These are phyloP conservation scores for Barnettozyma sp. DNA, from an alignment of 805 yeast genomes.

Conservation along the genomic window DNA sequence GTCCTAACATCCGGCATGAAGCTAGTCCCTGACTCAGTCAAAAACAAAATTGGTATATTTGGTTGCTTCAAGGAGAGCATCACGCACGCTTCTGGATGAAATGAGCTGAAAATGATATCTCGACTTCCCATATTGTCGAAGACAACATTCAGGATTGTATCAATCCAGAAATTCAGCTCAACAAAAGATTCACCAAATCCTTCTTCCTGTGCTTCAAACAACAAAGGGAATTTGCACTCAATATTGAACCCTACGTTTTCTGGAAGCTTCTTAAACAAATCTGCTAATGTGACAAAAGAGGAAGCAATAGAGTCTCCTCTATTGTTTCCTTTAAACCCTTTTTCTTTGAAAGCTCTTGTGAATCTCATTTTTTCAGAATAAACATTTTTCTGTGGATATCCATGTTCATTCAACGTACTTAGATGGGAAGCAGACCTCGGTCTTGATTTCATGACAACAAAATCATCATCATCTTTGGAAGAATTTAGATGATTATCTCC, in stretches of 20 bases:
- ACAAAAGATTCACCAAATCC: slow-evolving; percentile 79
- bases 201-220: slow-evolving; percentile 85
- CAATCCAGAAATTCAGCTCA: slow-evolving; percentile 83
- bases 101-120: slow-evolving; percentile 84
- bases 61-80: slow-evolving; percentile 88
- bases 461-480: slow-evolving; percentile 26
- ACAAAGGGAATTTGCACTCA: slow-evolving; percentile 92
- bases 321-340: slow-evolving; percentile 88
- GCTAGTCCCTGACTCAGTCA: slow-evolving; percentile 83
- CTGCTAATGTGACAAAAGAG: slow-evolving; percentile 81
- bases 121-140: slow-evolving; percentile 74
- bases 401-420: slow-evolving; percentile 3
- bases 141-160: slow-evolving; percentile 72
- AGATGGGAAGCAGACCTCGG: slow-evolving; percentile 22
- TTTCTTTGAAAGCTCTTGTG: slow-evolving; percentile 81
- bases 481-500: slow-evolving; percentile 4
- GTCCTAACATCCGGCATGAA: slow-evolving; percentile 90
- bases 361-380: slow-evolving; percentile 61
- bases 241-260: slow-evolving; percentile 84
- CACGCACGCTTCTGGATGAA: slow-evolving; percentile 90
- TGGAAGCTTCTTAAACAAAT: slow-evolving; percentile 77
- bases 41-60: slow-evolving; percentile 79
- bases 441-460: slow-evolving; percentile 18
- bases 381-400: slow-evolving; percentile 4
- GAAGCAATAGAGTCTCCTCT: slow-evolving; percentile 89